Evolutionary conservation across 441 rosid genomes (phyloP).

Genomic region (Erysimum pusillum): DNA sequence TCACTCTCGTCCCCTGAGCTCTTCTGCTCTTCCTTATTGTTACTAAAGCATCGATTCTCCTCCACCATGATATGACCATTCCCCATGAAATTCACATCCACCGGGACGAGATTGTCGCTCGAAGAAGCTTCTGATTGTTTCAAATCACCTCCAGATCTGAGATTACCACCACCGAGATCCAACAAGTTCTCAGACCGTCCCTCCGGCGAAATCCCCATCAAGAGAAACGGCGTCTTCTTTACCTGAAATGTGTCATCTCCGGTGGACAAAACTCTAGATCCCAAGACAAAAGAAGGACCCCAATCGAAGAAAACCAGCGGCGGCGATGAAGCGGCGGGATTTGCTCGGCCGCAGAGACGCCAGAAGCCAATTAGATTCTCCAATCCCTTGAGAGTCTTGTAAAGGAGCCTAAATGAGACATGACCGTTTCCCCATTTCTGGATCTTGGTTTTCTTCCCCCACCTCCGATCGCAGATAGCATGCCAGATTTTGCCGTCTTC

Average conservation of each 20-base stretch:
- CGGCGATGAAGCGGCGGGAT: constrained; percentile 57
- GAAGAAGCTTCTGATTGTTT: constrained; percentile 45
- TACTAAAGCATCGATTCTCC: constrained; percentile 55
- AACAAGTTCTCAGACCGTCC: constrained; percentile 66
- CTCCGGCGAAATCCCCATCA: constrained; percentile 62
- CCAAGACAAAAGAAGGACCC: constrained; percentile 77
- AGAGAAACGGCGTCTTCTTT: constrained; percentile 68
- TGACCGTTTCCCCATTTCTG: constrained; percentile 75
- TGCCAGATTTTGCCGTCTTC: constrained; percentile 78
- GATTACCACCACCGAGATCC: constrained; percentile 64
- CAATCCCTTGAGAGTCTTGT: constrained; percentile 66
- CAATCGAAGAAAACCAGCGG: constrained; percentile 81
- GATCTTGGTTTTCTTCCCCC: constrained; percentile 85
- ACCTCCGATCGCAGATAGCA: constrained; percentile 74
- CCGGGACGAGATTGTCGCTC: constrained; percentile 60
- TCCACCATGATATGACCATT: constrained; percentile 73
- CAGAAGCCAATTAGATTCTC: constrained; percentile 91
- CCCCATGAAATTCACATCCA: constrained; percentile 80
- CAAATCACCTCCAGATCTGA: constrained; percentile 42
- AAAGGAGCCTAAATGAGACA: constrained; percentile 68
- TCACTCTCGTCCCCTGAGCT: constrained; percentile 55
- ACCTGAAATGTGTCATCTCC: constrained; percentile 58
- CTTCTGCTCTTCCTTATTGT: constrained; percentile 23
- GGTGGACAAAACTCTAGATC: constrained; percentile 68
- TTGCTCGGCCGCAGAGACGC: constrained; percentile 76